Evolutionary conservation across 768 basidiomycete genomes (phyloP), one percentile per base, ranked within the genome.

Genomic region (Suillus ampliporus): DNA sequence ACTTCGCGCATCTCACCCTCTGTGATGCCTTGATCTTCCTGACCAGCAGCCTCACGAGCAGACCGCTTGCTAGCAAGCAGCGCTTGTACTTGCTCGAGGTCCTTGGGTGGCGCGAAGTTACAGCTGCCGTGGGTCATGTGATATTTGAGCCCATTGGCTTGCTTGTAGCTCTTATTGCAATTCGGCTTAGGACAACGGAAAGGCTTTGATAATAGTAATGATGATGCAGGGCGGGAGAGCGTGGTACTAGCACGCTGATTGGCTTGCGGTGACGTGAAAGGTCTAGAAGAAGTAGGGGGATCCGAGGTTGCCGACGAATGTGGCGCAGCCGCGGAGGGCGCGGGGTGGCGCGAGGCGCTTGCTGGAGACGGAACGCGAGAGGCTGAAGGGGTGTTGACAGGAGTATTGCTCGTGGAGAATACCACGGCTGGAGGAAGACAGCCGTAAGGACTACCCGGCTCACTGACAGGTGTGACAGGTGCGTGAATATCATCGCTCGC

Each of bases 151-250:
- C 95, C 89, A 68, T 97, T 97, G 47, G 93, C 93, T 77, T 97
- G 95, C 81, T 97, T 97, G 82, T 97, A 97, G 57, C 86, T 86
- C 83, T 98, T 98, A 80, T 92, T 94, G 82, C 95, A 98, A 66
- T 95, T 94, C 0, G 92, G 88, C 74, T 96, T 96, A 11, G 95
- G 95, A 81, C 95, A 98, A 52, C 87, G 84, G 86, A 95, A 96
- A 4, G 94, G 93, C 76, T 95, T 95, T 62, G 86, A 87, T 54
- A 91, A 78, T 43, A 92, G 76, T n/a, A 91, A 76, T 4, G 88
- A 86, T 1, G 88, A 79, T 15, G 85, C 79, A 65, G 82, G 80
- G 11, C 76, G 82, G 37, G 83, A 84, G 62, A 80, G 80, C 15
- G 83, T 80, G 9, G 82, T 80, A 64, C 76, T 78, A 1, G 82